These are phyloP conservation scores for Aspergillus pseudoviridinutans DNA, from an alignment of 2,329 filamentous ascomycete genomes.

Conservation along the genomic window DNA sequence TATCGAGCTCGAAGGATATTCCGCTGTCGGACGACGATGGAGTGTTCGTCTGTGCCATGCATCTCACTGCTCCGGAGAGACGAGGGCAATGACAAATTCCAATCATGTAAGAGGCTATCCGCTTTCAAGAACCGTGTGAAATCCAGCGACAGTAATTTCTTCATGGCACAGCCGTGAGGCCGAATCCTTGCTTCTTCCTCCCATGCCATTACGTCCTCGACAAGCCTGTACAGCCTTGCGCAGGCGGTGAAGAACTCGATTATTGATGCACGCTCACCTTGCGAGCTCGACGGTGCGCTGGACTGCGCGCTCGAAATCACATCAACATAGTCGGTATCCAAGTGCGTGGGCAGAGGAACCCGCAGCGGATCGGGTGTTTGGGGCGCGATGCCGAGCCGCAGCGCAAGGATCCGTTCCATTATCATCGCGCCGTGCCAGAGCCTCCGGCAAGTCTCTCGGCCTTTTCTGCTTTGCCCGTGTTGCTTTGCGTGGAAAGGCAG, in stretches of 20 bases:
- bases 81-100: conserved; percentile 19
- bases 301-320: conserved; percentile 11
- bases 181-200: conserved; percentile 18
- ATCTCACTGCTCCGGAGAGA: conserved; percentile 10
- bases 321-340: conserved; percentile 24
- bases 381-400: conserved; percentile 17
- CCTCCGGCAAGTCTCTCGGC: conserved; percentile 18
- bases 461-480: conserved; percentile 8
- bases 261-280: conserved; percentile 18
- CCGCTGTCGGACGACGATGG: conserved; percentile 19
- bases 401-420: conserved; percentile 21
- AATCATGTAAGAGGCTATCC: conserved; percentile 19
- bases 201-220: conserved; percentile 18
- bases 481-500: conserved; percentile 16
- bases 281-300: not conserved
- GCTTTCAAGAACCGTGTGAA: conserved; percentile 12
- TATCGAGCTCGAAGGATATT: conserved; percentile 22
- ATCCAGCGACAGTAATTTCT: conserved; percentile 20
- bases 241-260: conserved; percentile 22
- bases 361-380: conserved; percentile 14
- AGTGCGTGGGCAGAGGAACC: conserved; percentile 19
- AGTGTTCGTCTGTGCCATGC: conserved; percentile 4
- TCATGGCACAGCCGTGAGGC: conserved; percentile 10
- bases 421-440: conserved; percentile 26
- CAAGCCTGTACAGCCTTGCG: conserved; percentile 18